Percentiles rank a stretch among this genome's conserved stretches.
Conservation (phyloP, 345 rosid species). For the Gynandropsis gynandra region DNA sequence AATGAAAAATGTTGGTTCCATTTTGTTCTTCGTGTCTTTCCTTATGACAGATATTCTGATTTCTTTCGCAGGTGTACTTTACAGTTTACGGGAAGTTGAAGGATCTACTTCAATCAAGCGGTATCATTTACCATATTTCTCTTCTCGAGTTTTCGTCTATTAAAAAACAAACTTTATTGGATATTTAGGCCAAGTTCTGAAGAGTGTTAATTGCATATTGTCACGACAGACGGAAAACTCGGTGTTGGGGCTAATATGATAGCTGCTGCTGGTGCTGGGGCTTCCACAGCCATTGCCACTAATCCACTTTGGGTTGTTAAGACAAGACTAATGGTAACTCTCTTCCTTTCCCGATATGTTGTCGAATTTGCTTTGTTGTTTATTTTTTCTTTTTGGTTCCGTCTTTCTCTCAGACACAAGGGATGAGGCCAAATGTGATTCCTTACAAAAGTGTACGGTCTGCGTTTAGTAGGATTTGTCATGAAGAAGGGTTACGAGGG, state of each 20-base stretch:
- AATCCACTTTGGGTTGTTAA: conserved; percentile 99
- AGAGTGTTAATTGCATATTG: conserved; percentile 9
- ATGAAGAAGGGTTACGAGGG: conserved; percentile 87
- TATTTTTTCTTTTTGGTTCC: conserved; percentile 3
- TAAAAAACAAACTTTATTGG: too few relatives aligned
- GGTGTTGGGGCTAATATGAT: conserved; percentile 66
- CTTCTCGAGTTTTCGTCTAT: conserved; percentile 8
- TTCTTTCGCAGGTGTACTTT: conserved; percentile 70
- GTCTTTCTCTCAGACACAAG: conserved; percentile 41
- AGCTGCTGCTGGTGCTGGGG: conserved; percentile 97
- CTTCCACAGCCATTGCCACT: conserved; percentile 74
- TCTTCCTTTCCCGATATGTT: conserved; percentile 7
- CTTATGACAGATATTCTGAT: conserved; percentile 6
- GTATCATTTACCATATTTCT: conserved; percentile 38
- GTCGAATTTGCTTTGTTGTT: conserved; percentile 1
- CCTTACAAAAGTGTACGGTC: conserved; percentile 73
- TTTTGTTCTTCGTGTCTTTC: neutral
- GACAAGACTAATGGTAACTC: conserved; percentile 86
- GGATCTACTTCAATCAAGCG: conserved; percentile 55
- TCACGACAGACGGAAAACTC: conserved; percentile 48
- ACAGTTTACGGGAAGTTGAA: conserved; percentile 69
- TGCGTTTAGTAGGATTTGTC: conserved; percentile 67
- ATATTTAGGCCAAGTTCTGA: too few relatives aligned
- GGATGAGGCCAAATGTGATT: conserved; percentile 63
- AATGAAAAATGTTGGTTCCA: too few relatives aligned